Percentiles rank a stretch among this genome's conserved stretches.
Conservation (phyloP, 305 asterid genomes). For the Rubia tinctorum region DNA sequence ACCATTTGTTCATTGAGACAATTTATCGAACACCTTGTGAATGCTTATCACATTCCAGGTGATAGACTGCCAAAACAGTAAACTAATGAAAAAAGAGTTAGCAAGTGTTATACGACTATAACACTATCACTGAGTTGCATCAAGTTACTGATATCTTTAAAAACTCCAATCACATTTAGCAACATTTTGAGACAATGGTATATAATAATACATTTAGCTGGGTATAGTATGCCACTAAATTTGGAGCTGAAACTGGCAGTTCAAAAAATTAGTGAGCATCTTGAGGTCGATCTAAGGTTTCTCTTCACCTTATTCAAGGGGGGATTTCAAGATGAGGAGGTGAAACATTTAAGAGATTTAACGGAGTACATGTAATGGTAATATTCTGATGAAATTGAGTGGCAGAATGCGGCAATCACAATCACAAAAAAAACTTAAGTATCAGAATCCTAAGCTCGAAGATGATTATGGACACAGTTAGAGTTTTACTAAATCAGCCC, state of each 20-base stretch:
- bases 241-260: slow-evolving; percentile 66
- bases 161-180: neutral
- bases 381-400: slow-evolving; percentile 14
- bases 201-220: neutral
- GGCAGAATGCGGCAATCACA: neutral
- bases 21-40: too few relatives aligned
- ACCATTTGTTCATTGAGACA: too few relatives aligned
- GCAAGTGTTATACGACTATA: too few relatives aligned
- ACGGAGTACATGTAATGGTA: neutral
- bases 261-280: slow-evolving; percentile 82
- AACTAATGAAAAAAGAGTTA: too few relatives aligned
- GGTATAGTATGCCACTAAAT: slow-evolving; percentile 17
- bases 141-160: neutral
- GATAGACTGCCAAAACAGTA: slow-evolving; percentile 10
- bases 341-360: neutral
- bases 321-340: slow-evolving; percentile 7
- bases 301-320: neutral
- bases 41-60: too few relatives aligned
- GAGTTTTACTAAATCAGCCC: too few relatives aligned
- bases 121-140: neutral
- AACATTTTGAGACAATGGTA: neutral
- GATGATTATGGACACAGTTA: too few relatives aligned
- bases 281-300: slow-evolving; percentile 26
- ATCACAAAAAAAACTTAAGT: too few relatives aligned
- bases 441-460: too few relatives aligned